These are phyloP conservation scores for Suillus spraguei DNA, from an alignment of 768 basidiomycete species.

Conservation along the genomic window DNA sequence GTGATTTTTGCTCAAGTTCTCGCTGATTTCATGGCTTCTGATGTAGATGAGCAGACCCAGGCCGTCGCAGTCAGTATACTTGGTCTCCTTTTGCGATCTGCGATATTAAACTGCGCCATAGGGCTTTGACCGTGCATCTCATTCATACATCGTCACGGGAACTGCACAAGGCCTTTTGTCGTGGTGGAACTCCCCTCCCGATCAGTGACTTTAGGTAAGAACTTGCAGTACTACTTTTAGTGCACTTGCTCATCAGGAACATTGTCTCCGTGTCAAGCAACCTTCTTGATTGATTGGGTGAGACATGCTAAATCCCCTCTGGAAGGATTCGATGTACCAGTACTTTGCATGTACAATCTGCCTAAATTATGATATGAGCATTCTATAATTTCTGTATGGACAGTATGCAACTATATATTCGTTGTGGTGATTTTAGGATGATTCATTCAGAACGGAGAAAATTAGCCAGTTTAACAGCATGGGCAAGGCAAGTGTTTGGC, in stretches of 20 bases:
- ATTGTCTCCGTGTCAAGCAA: constrained; percentile 6
- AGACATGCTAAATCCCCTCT: constrained; percentile 12
- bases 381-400: constrained; percentile 30
- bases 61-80: constrained; percentile 36
- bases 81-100: background rate
- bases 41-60: constrained; percentile 34
- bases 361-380: constrained; percentile 27
- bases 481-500: constrained; percentile 26
- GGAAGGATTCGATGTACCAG: constrained; percentile 34
- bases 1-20: background rate
- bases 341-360: constrained; percentile 24
- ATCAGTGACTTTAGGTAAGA: constrained; percentile 7
- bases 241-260: constrained; percentile 4
- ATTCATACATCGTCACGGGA: constrained; percentile 52
- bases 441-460: background rate
- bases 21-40: constrained; percentile 15
- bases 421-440: constrained; percentile 6
- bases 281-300: constrained; percentile 9
- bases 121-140: constrained; percentile 49
- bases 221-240: background rate
- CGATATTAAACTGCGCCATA: constrained; percentile 33
- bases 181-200: constrained; percentile 53
- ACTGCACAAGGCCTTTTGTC: constrained; percentile 55
- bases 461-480: background rate
- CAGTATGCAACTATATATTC: constrained; percentile 15